A percentile compares a stretch with the other conserved stretches of the same genome.
Evolutionary conservation across 805 yeast species (phyloP).

Genomic region (Nakazawaea holstii): DNA sequence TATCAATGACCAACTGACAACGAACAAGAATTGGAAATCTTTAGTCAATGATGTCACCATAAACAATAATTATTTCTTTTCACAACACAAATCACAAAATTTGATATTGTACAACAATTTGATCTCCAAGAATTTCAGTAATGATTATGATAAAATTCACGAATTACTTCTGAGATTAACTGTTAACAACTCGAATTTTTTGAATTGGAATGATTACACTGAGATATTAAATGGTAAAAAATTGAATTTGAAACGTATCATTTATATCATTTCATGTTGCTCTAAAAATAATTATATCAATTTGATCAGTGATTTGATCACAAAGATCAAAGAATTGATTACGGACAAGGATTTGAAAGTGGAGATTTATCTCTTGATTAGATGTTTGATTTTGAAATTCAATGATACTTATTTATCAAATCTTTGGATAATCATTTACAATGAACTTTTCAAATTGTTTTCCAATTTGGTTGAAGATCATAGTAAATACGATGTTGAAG

Average conservation of each 20-base stretch:
- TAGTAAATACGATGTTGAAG: conserved; percentile 30
- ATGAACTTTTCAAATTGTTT: conserved; percentile 42
- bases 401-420: conserved; percentile 60
- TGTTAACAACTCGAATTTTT: conserved; percentile 44
- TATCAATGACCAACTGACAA: conserved; percentile 13
- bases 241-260: conserved; percentile 52
- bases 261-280: conserved; percentile 58
- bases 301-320: conserved; percentile 42
- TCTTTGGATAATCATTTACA: conserved; percentile 64
- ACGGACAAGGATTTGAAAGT: conserved; percentile 26
- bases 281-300: conserved; percentile 51
- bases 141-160: conserved; percentile 22
- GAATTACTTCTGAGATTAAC: conserved; percentile 5
- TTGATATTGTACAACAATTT: conserved; percentile 4
- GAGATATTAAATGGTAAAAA: conserved; percentile 47
- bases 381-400: conserved; percentile 61
- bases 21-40: conserved; percentile 56
- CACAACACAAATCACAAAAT: neutral
- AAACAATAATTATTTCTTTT: conserved; percentile 1
- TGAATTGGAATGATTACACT: conserved; percentile 63
- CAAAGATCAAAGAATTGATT: conserved; percentile 39
- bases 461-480: conserved; percentile 13
- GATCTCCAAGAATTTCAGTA: conserved; percentile 52
- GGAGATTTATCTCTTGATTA: conserved; percentile 50
- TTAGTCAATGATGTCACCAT: conserved; percentile 52